Evolutionary conservation across 1,284 basidiomycete genomes (phyloP).

Genomic region (Ustilago sp.): DNA sequence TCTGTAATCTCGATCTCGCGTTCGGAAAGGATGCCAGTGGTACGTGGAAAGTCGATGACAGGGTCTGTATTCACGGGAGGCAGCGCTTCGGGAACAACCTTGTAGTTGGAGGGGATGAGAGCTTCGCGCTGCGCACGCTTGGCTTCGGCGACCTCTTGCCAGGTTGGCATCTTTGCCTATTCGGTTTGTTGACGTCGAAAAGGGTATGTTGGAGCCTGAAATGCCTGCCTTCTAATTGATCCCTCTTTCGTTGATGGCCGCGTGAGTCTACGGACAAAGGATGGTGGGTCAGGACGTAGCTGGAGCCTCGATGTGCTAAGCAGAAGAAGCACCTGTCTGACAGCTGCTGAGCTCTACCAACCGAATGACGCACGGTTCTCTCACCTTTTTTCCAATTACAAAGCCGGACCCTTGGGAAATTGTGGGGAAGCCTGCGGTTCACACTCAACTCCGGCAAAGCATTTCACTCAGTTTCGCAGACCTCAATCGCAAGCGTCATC

Average conservation of each 20-base stretch:
- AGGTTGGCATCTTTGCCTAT: constrained; percentile 25
- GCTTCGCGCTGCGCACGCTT: constrained; percentile 47
- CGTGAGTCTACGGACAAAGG: not conserved
- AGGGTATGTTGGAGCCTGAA: not conserved
- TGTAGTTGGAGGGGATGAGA: constrained; percentile 44
- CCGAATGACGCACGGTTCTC: constrained; percentile 4
- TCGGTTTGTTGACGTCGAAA: too few species aligned
- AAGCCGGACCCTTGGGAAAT: constrained; percentile 4
- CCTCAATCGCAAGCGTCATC: not conserved
- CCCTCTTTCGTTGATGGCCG: not conserved
- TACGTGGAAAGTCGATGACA: constrained; percentile 41
- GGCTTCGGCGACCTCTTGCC: constrained; percentile 40
- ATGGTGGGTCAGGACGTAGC: not conserved
- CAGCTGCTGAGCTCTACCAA: constrained; percentile 6
- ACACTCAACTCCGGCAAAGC: not conserved
- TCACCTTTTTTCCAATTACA: constrained; percentile 7
- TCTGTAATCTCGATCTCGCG: constrained; percentile 54
- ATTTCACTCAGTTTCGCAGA: not conserved
- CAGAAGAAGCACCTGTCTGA: not conserved
- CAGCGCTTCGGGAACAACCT: constrained; percentile 24
- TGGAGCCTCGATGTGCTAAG: not conserved
- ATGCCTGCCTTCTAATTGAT: not conserved
- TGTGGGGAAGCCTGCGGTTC: not conserved
- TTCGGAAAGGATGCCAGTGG: constrained; percentile 35
- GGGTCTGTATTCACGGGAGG: constrained; percentile 31